Evolutionary conservation across 2,329 filamentous ascomycete genomes (phyloP), one percentile per base, ranked within the genome.

Genomic region (Phaeosphaeria sp.): DNA sequence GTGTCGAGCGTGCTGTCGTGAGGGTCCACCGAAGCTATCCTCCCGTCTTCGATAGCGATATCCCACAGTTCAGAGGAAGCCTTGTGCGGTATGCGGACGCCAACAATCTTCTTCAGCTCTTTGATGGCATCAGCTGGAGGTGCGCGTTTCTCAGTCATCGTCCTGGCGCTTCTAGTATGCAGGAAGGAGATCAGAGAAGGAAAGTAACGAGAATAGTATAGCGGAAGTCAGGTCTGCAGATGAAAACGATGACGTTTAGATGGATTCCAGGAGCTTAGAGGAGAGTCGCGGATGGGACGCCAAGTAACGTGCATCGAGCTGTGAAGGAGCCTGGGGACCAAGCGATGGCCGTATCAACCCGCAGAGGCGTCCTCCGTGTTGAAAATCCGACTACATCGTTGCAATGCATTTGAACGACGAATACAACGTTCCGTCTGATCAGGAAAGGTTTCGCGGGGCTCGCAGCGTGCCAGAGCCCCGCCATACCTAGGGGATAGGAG

Each of bases 41-140:
- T 66, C 24, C 75, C 75, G 30, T 77, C 64, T 17, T 62, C 21
- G 22, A 79, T 73, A 15, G 61, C 61, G 17, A 80, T 60, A 48
- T 79, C 77, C 78, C 78, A 80, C 1, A 74, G 65, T 13, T 69
- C 66, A 0, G 67, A 69, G 1, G 67, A 50, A 2, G 67, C 64
- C 52, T 71, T 70, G 27, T 67, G 58, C 20, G 77, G 75, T 18
- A 79, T 57, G 42, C 76, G 75, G 6, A 78, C 76, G 44, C 68
- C 66, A 8, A 63, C 53, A 53, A 79, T 76, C 56, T 67, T 74
- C 20, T 51, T 61, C 44, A 76, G 18, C 18, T 24, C 33, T 36
- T 54, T 55, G 53, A 20, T 24, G 30, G 20, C 27, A 25, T 21
- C 20, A 20, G n/a, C n/a, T 25, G 33, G 13, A 7, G 22, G 15